Conservation (phyloP, 768 basidiomycete species). For the Phaeotremella skinneri region DNA sequence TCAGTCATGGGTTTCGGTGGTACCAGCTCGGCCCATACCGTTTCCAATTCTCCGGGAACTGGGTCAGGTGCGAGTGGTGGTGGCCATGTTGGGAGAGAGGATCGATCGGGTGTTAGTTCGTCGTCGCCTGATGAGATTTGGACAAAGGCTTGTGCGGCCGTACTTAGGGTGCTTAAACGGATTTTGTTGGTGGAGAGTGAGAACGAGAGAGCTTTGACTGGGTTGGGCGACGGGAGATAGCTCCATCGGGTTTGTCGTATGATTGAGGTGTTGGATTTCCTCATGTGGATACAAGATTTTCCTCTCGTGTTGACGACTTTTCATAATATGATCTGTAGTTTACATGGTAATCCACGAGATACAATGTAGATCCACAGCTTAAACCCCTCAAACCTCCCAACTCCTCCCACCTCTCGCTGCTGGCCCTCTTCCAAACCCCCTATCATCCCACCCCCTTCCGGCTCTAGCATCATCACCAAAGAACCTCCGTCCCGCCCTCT, state of each 20-base stretch:
- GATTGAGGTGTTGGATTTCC: background rate
- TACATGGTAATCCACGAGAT: no score
- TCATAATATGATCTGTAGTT: no score
- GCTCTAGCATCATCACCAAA: conserved; percentile 10
- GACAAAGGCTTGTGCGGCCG: conserved; percentile 89
- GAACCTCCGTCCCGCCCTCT: conserved; percentile 35
- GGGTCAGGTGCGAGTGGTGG: conserved; percentile 15
- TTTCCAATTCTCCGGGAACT: no score
- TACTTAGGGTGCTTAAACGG: conserved; percentile 57
- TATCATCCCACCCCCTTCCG: background rate
- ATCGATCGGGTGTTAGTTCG: conserved; percentile 11
- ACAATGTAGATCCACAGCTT: background rate
- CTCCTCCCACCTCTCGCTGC: conserved; percentile 8
- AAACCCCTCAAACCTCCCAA: conserved; percentile 21
- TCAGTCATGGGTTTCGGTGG: conserved; percentile 39
- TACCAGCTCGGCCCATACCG: no score
- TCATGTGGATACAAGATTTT: no score
- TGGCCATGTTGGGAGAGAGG: conserved; percentile 6
- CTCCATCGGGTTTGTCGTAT: background rate
- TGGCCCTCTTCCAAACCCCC: conserved; percentile 1
- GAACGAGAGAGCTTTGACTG: conserved; percentile 26
- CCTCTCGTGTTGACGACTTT: no score
- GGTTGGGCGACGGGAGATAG: background rate
- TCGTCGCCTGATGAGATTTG: conserved; percentile 78
- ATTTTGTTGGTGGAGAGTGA: conserved; percentile 50